Percentiles rank a stretch among this genome's conserved stretches.
Conservation (phyloP, 2,329 filamentous ascomycete species). For the Chalara sp. region DNA sequence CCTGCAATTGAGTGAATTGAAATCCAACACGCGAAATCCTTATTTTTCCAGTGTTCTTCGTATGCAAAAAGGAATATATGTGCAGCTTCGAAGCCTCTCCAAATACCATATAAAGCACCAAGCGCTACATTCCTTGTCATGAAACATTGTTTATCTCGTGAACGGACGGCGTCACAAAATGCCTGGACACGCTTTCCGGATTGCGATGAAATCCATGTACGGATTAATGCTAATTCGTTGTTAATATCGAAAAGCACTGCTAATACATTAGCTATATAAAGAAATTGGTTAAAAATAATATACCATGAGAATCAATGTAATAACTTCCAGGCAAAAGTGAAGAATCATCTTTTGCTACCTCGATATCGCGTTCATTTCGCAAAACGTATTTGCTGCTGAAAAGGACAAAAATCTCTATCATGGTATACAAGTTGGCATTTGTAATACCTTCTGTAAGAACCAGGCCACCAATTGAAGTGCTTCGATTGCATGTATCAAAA, state of each 20-base stretch:
- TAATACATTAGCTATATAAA: conserved; percentile 4
- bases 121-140: conserved; percentile 14
- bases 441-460: no score
- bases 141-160: conserved; percentile 16
- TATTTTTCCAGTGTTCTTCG: conserved; percentile 15
- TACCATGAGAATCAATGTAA: conserved; percentile 8
- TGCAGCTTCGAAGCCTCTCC: not conserved
- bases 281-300: not conserved
- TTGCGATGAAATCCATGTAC: conserved; percentile 8
- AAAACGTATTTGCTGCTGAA: no score
- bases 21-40: conserved; percentile 13
- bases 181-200: conserved; percentile 7
- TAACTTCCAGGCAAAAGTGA: no score
- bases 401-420: no score
- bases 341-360: no score
- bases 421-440: no score
- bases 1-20: conserved; percentile 7
- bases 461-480: no score
- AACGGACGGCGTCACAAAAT: conserved; percentile 16
- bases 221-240: conserved; percentile 10
- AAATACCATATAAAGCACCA: not conserved
- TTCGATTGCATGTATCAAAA: no score
- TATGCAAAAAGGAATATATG: conserved; percentile 23
- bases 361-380: no score
- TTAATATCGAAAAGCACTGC: conserved; percentile 2